Evolutionary conservation across 2,329 filamentous ascomycete species (phyloP).

Genomic region (Albifimbria verrucaria): DNA sequence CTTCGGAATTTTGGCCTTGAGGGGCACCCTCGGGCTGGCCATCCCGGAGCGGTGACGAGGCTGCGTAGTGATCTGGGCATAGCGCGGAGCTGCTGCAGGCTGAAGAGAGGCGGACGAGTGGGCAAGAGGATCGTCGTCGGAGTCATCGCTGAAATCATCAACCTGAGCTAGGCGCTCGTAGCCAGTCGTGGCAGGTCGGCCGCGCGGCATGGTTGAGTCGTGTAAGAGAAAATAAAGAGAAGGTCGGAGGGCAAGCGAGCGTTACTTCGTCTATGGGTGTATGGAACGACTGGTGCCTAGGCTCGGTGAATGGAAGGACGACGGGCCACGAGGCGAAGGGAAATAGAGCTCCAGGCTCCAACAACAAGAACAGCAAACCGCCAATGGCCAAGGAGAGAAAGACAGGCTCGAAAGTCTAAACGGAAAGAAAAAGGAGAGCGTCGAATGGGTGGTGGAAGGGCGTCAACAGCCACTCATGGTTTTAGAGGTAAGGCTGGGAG

Average conservation of each 20-base stretch:
- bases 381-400: neutral
- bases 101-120: conserved; percentile 55
- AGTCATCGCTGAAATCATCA: conserved; percentile 70
- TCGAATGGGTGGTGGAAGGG: too few species aligned
- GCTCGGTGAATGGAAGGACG: too few species aligned
- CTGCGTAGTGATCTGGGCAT: conserved; percentile 57
- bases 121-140: conserved; percentile 59
- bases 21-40: conserved; percentile 46
- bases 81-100: conserved; percentile 56
- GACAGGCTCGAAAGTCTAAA: neutral
- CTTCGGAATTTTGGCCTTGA: conserved; percentile 40
- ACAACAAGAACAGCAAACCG: too few species aligned
- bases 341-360: neutral
- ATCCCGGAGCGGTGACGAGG: conserved; percentile 59
- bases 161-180: conserved; percentile 84
- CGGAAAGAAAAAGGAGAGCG: neutral
- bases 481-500: too few species aligned
- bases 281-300: too few species aligned
- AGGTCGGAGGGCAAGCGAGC: too few species aligned
- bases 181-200: conserved; percentile 70
- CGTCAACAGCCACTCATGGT: too few species aligned
- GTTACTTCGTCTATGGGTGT: too few species aligned
- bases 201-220: conserved; percentile 56
- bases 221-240: neutral
- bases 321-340: neutral